Evolutionary conservation across 176 grass and related monocot genomes (phyloP).

Genomic region (Carex pumila): DNA sequence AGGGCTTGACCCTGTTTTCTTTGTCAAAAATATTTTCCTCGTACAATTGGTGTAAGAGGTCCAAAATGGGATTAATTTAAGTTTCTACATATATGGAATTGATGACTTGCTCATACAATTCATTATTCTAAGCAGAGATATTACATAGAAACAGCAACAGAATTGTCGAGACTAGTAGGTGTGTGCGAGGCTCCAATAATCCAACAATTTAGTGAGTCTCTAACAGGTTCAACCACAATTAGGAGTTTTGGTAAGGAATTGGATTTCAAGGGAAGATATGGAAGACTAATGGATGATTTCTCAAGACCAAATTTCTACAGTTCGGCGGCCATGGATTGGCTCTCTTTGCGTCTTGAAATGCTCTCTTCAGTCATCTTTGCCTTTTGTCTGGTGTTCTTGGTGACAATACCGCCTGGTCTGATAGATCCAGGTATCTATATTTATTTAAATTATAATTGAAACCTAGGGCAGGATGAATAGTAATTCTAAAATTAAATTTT

Average conservation of each 20-base stretch:
- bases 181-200: slow-evolving; percentile 38
- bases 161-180: slow-evolving; percentile 30
- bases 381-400: slow-evolving; percentile 52
- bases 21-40: too few relatives aligned
- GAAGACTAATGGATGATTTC: slow-evolving; percentile 50
- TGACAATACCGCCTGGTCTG: slow-evolving; percentile 44
- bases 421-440: slow-evolving; percentile 42
- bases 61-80: too few relatives aligned
- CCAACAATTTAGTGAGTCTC: slow-evolving; percentile 67
- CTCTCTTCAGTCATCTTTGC: slow-evolving; percentile 71
- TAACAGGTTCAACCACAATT: slow-evolving; percentile 79
- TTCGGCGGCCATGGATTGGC: slow-evolving; percentile 65
- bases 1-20: too few relatives aligned
- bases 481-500: too few relatives aligned
- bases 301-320: slow-evolving; percentile 50
- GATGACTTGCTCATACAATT: not conserved
- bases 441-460: too few relatives aligned
- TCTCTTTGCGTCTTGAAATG: slow-evolving; percentile 69
- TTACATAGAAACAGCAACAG: slow-evolving; percentile 33
- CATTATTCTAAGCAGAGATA: slow-evolving; percentile 21
- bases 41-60: too few relatives aligned
- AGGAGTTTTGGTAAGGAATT: slow-evolving; percentile 71
- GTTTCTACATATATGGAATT: too few relatives aligned
- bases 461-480: too few relatives aligned
- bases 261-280: slow-evolving; percentile 51